Evolutionary conservation across 441 rosid species (phyloP).

Genomic region (Biscutella laevigata): DNA sequence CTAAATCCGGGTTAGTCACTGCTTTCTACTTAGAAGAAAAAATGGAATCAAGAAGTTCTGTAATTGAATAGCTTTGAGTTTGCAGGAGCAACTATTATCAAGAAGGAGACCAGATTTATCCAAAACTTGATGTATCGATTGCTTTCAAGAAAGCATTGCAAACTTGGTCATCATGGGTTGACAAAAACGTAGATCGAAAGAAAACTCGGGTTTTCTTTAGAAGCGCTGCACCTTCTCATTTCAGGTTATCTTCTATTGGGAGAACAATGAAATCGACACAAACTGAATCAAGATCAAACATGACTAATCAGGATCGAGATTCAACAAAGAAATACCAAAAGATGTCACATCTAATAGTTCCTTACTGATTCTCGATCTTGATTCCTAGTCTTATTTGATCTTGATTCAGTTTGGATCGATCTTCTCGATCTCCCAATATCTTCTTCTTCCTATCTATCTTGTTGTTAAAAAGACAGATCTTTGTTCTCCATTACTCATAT

Average conservation of each 20-base stretch:
- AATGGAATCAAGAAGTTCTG: background rate
- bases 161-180: conserved; percentile 91
- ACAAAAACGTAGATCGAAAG: conserved; percentile 46
- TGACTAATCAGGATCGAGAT: no score
- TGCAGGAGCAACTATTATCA: conserved; percentile 84
- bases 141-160: conserved; percentile 73
- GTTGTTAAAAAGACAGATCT: background rate
- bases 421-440: no score
- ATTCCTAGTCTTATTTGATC: no score
- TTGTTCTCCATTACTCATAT: background rate
- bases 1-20: conserved; percentile 89
- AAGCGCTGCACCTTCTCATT: conserved; percentile 79
- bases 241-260: no score
- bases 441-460: background rate
- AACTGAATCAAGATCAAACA: no score
- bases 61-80: background rate
- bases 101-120: conserved; percentile 61
- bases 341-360: no score
- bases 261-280: no score
- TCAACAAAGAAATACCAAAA: no score
- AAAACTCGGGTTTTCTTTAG: conserved; percentile 74
- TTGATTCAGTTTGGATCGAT: no score
- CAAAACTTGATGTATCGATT: conserved; percentile 54
- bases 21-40: no score
- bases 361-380: no score